These are phyloP conservation scores for Vicia faba DNA, from an alignment of 306 rosid genomes.

Conservation along the genomic window DNA sequence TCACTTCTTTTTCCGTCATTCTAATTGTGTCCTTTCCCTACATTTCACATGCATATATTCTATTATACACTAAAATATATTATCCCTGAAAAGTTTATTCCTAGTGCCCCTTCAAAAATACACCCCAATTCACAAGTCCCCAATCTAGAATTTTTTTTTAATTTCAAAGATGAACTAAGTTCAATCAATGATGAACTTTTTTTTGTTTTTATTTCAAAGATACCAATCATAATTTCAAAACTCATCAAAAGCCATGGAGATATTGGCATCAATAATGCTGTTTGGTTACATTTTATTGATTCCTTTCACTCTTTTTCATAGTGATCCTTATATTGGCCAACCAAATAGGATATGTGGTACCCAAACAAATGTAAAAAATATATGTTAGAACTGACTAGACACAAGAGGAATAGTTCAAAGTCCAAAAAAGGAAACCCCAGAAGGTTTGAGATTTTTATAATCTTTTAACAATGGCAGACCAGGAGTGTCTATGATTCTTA, in stretches of 20 bases:
- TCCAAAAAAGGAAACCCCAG: slow-evolving; percentile 49
- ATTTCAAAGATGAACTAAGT: no score
- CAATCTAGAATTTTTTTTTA: no score
- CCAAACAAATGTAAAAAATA: slow-evolving; percentile 26
- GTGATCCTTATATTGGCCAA: slow-evolving; percentile 43
- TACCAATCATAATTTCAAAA: slow-evolving; percentile 32
- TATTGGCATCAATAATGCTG: slow-evolving; percentile 48
- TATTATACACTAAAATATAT: slow-evolving; percentile 12
- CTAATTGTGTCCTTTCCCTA: slow-evolving; percentile 23
- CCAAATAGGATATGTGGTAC: slow-evolving; percentile 39
- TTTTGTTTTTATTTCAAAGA: slow-evolving; percentile 24
- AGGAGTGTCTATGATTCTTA: slow-evolving; percentile 35
- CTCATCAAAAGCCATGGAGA: slow-evolving; percentile 37
- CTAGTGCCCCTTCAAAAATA: slow-evolving; percentile 15
- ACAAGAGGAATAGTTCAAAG: slow-evolving; percentile 35
- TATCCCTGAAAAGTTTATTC: slow-evolving; percentile 42
- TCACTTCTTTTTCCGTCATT: slow-evolving; percentile 39
- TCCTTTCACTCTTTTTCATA: slow-evolving; percentile 28
- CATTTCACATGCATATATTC: slow-evolving; percentile 42
- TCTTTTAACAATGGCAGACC: slow-evolving; percentile 34
- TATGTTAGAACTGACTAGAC: slow-evolving; percentile 33
- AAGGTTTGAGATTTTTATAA: slow-evolving; percentile 22
- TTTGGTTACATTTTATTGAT: slow-evolving; percentile 23
- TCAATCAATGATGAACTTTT: slow-evolving; percentile 4
- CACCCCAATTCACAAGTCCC: not conserved